These are phyloP conservation scores for Beta macrorhiza DNA, from an alignment of 179 eudicot species.

Conservation along the genomic window DNA sequence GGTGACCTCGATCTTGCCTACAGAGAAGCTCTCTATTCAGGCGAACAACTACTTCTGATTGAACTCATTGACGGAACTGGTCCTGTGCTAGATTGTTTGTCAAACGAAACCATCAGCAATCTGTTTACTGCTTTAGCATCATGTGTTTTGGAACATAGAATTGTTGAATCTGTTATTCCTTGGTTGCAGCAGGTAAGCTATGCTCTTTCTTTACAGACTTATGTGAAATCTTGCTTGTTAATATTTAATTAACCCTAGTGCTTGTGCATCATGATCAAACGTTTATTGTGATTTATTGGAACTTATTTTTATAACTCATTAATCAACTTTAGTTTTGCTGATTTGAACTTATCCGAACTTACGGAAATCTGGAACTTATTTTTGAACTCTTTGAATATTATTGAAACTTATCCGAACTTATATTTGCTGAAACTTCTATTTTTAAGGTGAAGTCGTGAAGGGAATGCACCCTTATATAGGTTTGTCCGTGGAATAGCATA, in stretches of 20 bases:
- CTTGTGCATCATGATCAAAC: neutral
- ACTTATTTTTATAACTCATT: neutral
- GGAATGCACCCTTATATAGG: neutral
- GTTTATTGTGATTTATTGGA: no score
- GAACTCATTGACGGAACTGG: slow-evolving; percentile 80
- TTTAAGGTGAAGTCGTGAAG: no score
- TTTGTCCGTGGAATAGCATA: neutral
- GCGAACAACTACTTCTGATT: slow-evolving; percentile 53
- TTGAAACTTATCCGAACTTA: no score
- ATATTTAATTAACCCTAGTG: neutral
- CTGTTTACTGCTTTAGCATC: slow-evolving; percentile 54
- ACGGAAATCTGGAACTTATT: no score
- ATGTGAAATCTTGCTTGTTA: neutral
- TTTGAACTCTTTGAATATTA: no score
- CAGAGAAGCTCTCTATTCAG: slow-evolving; percentile 63
- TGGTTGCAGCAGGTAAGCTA: slow-evolving; percentile 84
- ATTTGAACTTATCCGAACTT: no score
- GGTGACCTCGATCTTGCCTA: slow-evolving; percentile 81
- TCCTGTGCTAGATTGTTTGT: slow-evolving; percentile 71
- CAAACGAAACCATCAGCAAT: slow-evolving; percentile 54
- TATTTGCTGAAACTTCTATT: no score
- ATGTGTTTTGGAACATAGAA: slow-evolving; percentile 52
- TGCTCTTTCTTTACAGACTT: neutral
- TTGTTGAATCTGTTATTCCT: slow-evolving; percentile 57
- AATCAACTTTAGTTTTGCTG: neutral